phyloP scores from a whole-genome alignment of 2,329 filamentous ascomycete species.

The Clonostachys rhizophaga region DNA sequence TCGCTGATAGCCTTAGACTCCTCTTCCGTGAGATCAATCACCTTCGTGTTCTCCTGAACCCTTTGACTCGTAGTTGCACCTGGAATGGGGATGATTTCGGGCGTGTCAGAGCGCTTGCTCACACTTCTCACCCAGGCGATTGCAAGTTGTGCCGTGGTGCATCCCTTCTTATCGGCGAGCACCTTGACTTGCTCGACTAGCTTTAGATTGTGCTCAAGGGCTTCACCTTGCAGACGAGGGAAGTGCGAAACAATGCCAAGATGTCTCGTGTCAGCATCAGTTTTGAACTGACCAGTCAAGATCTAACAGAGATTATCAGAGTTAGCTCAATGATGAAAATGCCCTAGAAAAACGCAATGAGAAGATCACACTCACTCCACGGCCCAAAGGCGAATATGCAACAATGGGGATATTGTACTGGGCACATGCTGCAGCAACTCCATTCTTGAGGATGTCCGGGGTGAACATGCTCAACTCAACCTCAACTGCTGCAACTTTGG shows the following conservation, averaged over 20 bases:
- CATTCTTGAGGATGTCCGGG: slow-evolving; percentile 43
- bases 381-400: slow-evolving; percentile 68
- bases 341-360: too few species aligned
- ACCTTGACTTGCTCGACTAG: slow-evolving; percentile 52
- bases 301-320: slow-evolving; percentile 39
- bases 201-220: slow-evolving; percentile 58
- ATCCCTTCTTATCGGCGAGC: slow-evolving; percentile 54
- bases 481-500: slow-evolving; percentile 43
- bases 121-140: slow-evolving; percentile 57
- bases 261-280: slow-evolving; percentile 47
- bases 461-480: slow-evolving; percentile 47
- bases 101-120: slow-evolving; percentile 45
- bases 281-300: slow-evolving; percentile 50
- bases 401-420: slow-evolving; percentile 65
- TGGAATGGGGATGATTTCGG: slow-evolving; percentile 60
- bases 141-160: slow-evolving; percentile 60
- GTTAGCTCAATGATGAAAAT: not conserved
- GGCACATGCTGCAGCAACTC: slow-evolving; percentile 48
- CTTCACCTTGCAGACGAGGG: slow-evolving; percentile 58
- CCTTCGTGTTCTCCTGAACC: slow-evolving; percentile 55
- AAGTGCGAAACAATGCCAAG: slow-evolving; percentile 36
- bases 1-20: slow-evolving; percentile 47
- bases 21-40: slow-evolving; percentile 40
- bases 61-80: slow-evolving; percentile 53
- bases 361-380: slow-evolving; percentile 29